Evolutionary conservation across 768 basidiomycete species (phyloP).

Genomic region (Trametes maxima): DNA sequence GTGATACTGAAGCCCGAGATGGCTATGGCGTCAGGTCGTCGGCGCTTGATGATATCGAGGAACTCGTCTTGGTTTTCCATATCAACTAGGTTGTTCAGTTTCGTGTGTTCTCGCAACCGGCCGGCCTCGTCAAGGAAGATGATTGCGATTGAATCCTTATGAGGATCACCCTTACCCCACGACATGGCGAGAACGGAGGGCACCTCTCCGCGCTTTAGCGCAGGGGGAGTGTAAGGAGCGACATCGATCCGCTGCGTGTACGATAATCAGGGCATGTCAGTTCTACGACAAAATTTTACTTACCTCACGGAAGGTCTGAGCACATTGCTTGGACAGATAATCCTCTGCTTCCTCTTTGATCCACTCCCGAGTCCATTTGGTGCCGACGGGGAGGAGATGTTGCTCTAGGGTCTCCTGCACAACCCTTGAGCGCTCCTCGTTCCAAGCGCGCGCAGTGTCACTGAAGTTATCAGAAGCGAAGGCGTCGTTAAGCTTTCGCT

Average conservation of each 20-base stretch:
- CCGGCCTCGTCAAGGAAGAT: constrained; percentile 89
- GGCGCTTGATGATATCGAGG: constrained; percentile 75
- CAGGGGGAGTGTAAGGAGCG: constrained; percentile 66
- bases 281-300: constrained; percentile 28
- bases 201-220: constrained; percentile 69
- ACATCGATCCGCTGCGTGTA: constrained; percentile 73
- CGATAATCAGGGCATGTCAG: neutral
- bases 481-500: constrained; percentile 75
- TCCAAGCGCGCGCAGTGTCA: constrained; percentile 89
- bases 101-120: constrained; percentile 85
- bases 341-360: constrained; percentile 92
- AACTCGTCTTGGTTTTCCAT: constrained; percentile 71
- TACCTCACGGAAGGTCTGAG: constrained; percentile 70
- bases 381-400: constrained; percentile 79
- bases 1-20: constrained; percentile 87
- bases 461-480: constrained; percentile 85
- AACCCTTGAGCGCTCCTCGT: constrained; percentile 77
- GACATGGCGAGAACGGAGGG: constrained; percentile 87
- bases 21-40: constrained; percentile 86
- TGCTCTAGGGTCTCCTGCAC: constrained; percentile 79
- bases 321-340: constrained; percentile 67
- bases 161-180: constrained; percentile 94
- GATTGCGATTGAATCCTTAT: constrained; percentile 83
- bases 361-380: constrained; percentile 90
- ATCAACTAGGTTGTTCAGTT: constrained; percentile 86